Conservation (phyloP, 2,329 filamentous ascomycete genomes). For the Paecilomyces dactylethromorphus region DNA sequence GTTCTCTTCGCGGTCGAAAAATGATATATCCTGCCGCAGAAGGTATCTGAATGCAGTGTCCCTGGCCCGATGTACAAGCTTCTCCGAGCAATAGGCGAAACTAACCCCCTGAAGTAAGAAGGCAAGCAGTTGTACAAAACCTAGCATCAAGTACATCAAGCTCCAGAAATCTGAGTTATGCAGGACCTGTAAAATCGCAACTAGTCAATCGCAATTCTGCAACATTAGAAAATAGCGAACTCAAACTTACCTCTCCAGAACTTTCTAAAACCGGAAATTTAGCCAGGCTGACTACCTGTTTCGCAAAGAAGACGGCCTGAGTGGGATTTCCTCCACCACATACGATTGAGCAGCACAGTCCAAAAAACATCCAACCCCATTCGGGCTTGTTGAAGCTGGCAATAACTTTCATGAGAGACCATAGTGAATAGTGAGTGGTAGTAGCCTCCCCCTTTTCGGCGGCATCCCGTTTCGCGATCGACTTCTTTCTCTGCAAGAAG, state of each 20-base stretch:
- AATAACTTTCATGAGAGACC: too few species aligned
- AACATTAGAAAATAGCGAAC: too few species aligned
- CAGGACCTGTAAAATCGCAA: too few species aligned
- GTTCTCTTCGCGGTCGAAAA: conserved; percentile 87
- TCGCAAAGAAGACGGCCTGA: conserved; percentile 78
- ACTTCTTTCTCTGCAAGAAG: too few species aligned
- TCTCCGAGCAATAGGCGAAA: conserved; percentile 82
- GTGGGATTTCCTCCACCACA: conserved; percentile 75
- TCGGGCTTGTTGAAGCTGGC: conserved; percentile 65
- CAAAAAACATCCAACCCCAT: conserved; percentile 63
- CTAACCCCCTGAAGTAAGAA: conserved; percentile 63
- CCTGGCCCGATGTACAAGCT: conserved; percentile 78
- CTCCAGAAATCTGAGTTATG: conserved; percentile 77
- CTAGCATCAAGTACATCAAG: conserved; percentile 82
- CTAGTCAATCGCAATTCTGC: conserved; percentile 44
- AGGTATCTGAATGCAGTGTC: conserved; percentile 46
- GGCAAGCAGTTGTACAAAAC: conserved; percentile 63
- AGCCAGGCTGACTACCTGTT: conserved; percentile 30
- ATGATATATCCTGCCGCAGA: conserved; percentile 84
- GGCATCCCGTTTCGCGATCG: too few species aligned
- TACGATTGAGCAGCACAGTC: conserved; percentile 66
- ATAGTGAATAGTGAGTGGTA: too few species aligned
- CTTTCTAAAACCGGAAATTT: too few species aligned
- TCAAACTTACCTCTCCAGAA: too few species aligned
- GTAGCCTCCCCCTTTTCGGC: too few species aligned